Conservation (phyloP, 192 early-diverging fungal species). For the Entomortierella beljakovae region DNA sequence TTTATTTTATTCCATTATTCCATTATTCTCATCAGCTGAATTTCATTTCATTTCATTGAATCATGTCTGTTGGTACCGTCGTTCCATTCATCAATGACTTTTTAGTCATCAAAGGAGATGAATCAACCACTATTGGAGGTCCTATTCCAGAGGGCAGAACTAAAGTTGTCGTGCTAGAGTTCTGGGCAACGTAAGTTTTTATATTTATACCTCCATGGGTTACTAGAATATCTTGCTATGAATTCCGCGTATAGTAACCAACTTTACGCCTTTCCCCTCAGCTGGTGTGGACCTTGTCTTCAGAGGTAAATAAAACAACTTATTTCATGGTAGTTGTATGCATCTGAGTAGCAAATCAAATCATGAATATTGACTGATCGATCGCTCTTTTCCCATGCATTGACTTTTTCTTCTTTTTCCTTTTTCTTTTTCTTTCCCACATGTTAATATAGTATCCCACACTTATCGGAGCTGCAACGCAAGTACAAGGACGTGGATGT, state of each 20-base stretch:
- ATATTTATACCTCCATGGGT: neutral
- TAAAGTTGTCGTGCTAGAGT: conserved; percentile 51
- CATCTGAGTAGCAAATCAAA: no score
- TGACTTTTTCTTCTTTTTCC: no score
- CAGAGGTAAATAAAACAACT: conserved; percentile 21
- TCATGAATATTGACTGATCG: no score
- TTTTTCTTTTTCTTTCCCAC: neutral
- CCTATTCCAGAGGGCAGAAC: conserved; percentile 46
- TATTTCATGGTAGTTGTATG: neutral
- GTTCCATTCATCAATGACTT: conserved; percentile 51
- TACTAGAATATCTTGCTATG: no score
- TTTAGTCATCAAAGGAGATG: conserved; percentile 53
- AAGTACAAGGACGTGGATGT: conserved; percentile 62
- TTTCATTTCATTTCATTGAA: neutral
- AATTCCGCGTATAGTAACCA: no score
- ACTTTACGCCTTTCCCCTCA: neutral
- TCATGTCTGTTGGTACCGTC: conserved; percentile 51
- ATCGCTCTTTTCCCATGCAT: no score
- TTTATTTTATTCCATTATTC: neutral
- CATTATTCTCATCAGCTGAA: neutral
- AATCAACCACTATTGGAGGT: conserved; percentile 42
- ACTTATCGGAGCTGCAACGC: conserved; percentile 58
- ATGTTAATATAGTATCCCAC: conserved; percentile 55
- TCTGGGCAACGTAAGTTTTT: conserved; percentile 50
- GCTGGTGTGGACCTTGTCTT: conserved; percentile 49